Percentiles rank a stretch among this genome's conserved stretches.
Conservation (phyloP, 768 basidiomycete species). For the Candolleomyces efflorescens region DNA sequence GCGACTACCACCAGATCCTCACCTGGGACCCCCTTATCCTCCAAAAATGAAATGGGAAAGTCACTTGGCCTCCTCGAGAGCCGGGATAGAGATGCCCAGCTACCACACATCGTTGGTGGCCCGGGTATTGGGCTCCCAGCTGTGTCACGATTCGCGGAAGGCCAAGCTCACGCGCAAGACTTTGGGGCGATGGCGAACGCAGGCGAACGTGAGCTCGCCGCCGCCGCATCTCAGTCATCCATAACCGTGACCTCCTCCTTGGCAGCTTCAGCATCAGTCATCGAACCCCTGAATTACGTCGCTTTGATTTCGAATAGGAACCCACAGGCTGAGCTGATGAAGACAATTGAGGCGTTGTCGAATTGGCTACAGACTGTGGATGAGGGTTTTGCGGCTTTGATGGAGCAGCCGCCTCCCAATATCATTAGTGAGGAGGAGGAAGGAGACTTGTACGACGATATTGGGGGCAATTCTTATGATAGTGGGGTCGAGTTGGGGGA, state of each 20-base stretch:
- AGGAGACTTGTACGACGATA: slow-evolving; percentile 21
- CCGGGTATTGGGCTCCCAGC: neutral
- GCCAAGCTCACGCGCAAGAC: neutral
- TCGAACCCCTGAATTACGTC: slow-evolving; percentile 62
- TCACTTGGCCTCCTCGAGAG: neutral
- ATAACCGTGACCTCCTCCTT: neutral
- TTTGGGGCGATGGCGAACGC: neutral
- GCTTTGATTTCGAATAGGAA: slow-evolving; percentile 49
- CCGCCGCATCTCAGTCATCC: neutral
- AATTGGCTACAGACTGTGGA: slow-evolving; percentile 77
- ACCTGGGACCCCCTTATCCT: neutral
- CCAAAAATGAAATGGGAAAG: neutral
- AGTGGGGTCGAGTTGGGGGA: neutral
- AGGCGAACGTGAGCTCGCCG: neutral
- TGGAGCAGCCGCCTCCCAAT: slow-evolving; percentile 44
- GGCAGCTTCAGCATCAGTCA: neutral
- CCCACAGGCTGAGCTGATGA: slow-evolving; percentile 65
- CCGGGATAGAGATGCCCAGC: neutral
- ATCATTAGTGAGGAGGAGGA: slow-evolving; percentile 66
- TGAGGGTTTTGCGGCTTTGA: slow-evolving; percentile 59
- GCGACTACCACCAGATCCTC: neutral
- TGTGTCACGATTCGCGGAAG: neutral
- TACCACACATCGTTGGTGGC: neutral
- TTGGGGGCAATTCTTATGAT: neutral
- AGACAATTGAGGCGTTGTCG: slow-evolving; percentile 69